Conservation (phyloP, 2,329 filamentous ascomycete species). For the Metarhizium anisopliae region DNA sequence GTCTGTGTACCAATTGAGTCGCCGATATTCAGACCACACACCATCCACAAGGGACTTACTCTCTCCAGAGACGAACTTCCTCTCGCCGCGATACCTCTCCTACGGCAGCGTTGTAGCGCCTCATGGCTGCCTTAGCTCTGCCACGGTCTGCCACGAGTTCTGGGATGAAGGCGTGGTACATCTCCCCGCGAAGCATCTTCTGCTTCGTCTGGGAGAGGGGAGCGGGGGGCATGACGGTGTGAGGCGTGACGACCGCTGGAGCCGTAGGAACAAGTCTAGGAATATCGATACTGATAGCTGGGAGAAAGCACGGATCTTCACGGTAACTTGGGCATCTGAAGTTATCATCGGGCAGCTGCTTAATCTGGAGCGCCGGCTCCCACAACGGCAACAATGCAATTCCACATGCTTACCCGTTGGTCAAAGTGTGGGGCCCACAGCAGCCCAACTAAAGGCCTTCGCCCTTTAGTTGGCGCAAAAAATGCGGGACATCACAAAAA, state of each 20-base stretch:
- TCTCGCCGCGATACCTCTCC: constrained; percentile 4
- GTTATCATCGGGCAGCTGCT: neutral
- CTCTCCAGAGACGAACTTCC: constrained; percentile 6
- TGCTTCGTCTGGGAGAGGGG: constrained; percentile 2
- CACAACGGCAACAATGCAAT: neutral
- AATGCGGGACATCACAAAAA: too few species aligned
- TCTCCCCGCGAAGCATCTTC: constrained; percentile 6
- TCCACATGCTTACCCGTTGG: neutral
- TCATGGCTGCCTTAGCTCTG: constrained; percentile 2
- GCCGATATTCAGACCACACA: neutral
- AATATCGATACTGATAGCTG: too few species aligned
- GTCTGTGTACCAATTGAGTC: neutral
- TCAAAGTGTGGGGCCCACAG: too few species aligned
- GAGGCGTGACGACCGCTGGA: neutral
- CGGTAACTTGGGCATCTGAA: neutral
- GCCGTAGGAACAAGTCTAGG: too few species aligned
- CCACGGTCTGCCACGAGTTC: constrained; percentile 4
- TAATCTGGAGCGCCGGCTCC: neutral
- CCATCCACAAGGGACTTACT: neutral
- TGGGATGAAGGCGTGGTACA: constrained; percentile 4
- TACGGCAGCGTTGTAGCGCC: constrained; percentile 3
- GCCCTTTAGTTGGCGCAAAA: too few species aligned
- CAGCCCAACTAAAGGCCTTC: too few species aligned
- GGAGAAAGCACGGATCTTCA: neutral
- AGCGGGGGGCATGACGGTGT: neutral